A percentile compares a stretch with the other conserved stretches of the same genome.
These are phyloP conservation scores for Immersiporthe knoxdaviesiana DNA, from an alignment of 2,329 filamentous ascomycete species.

Conservation along the genomic window DNA sequence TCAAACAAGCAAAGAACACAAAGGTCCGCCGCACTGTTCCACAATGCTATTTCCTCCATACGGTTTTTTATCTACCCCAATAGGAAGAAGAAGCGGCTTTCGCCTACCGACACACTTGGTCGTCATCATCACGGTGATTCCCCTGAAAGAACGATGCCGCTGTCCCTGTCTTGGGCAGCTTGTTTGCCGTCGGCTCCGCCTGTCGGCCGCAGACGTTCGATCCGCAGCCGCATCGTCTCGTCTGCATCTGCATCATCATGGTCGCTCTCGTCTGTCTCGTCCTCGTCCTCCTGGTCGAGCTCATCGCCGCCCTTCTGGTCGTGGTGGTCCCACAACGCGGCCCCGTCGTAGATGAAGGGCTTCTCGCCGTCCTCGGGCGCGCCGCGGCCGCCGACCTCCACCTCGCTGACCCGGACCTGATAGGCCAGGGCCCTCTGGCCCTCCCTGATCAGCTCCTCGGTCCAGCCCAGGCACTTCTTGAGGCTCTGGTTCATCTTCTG, in stretches of 20 bases:
- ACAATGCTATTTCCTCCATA: neutral
- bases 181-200: conserved; percentile 19
- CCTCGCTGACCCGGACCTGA: conserved; percentile 75
- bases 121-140: conserved; percentile 25
- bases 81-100: too few species aligned
- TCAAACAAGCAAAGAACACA: neutral
- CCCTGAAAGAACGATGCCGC: conserved; percentile 28
- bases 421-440: conserved; percentile 87
- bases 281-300: conserved; percentile 12
- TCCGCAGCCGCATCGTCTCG: conserved; percentile 27
- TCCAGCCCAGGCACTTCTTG: conserved; percentile 85
- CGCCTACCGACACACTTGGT: too few species aligned
- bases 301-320: conserved; percentile 7
- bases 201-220: conserved; percentile 25
- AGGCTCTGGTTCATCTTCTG: conserved; percentile 96
- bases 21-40: neutral
- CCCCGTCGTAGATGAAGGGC: conserved; percentile 29
- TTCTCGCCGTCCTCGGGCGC: conserved; percentile 67
- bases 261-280: conserved; percentile 7
- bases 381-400: conserved; percentile 80
- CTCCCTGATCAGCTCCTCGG: conserved; percentile 87
- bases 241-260: conserved; percentile 23
- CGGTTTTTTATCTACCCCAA: neutral
- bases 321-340: conserved; percentile 25
- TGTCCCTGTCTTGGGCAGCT: conserved; percentile 28